A percentile compares a stretch with the other conserved stretches of the same genome.
These are phyloP conservation scores for Piper betle DNA, from an alignment of 164 flowering plant species.

Conservation along the genomic window DNA sequence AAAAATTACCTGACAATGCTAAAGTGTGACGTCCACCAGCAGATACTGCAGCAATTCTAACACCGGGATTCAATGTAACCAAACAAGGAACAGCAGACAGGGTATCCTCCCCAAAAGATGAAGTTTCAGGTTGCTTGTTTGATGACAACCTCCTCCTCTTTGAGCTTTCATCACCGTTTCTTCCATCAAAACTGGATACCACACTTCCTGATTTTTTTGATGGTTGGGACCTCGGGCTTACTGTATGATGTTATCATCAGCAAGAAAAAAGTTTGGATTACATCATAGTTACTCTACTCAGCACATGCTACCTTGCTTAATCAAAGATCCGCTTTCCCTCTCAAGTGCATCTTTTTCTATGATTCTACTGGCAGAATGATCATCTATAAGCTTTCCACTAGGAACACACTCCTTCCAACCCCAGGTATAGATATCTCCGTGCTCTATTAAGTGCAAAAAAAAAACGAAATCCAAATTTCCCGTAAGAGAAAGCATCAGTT, in stretches of 20 bases:
- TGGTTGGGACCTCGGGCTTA: slow-evolving; percentile 55
- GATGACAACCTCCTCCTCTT: slow-evolving; percentile 70
- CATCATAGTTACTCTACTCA: too few species aligned
- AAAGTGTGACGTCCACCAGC: slow-evolving; percentile 98
- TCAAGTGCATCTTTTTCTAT: slow-evolving; percentile 43
- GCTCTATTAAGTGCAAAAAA: slow-evolving; percentile 21
- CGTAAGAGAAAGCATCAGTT: not conserved
- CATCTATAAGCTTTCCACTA: slow-evolving; percentile 70
- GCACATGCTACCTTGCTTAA: slow-evolving; percentile 80
- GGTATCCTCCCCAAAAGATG: slow-evolving; percentile 54
- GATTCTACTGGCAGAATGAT: slow-evolving; percentile 23
- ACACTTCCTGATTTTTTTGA: slow-evolving; percentile 33
- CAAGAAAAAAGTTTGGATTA: not conserved
- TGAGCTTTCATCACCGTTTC: slow-evolving; percentile 46
- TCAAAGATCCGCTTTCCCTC: slow-evolving; percentile 28
- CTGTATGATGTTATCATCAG: slow-evolving; percentile 16
- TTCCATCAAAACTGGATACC: slow-evolving; percentile 29
- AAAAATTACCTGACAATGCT: slow-evolving; percentile 70
- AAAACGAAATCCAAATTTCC: not conserved
- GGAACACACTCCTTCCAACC: slow-evolving; percentile 99
- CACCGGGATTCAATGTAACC: slow-evolving; percentile 69
- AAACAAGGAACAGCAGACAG: slow-evolving; percentile 83
- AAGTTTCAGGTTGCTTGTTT: slow-evolving; percentile 54
- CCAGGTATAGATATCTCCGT: slow-evolving; percentile 90
- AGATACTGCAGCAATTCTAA: slow-evolving; percentile 68